These are phyloP conservation scores for Xylaria sp. DNA, from an alignment of 2,329 filamentous ascomycete species.

Conservation along the genomic window DNA sequence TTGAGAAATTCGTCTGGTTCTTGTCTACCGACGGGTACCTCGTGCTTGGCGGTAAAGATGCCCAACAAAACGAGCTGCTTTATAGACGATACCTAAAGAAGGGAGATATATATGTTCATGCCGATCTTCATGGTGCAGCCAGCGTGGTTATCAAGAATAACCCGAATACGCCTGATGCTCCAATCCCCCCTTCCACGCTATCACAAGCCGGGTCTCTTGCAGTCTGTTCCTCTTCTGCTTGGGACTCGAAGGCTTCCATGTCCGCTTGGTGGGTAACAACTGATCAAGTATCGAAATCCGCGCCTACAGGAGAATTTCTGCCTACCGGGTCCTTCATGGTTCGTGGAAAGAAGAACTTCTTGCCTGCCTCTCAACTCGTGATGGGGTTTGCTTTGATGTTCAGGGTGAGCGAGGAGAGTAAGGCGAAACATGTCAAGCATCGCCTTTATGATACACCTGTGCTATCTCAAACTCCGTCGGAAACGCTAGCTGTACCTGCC, in stretches of 20 bases:
- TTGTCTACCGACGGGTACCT: slow-evolving; percentile 95
- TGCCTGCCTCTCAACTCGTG: slow-evolving; percentile 87
- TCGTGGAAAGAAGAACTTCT: slow-evolving; percentile 87
- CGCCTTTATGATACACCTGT: slow-evolving; percentile 55
- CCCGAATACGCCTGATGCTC: slow-evolving; percentile 78
- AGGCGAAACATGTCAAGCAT: slow-evolving; percentile 82
- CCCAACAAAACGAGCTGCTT: slow-evolving; percentile 90
- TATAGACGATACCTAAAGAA: slow-evolving; percentile 87
- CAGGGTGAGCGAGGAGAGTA: slow-evolving; percentile 88
- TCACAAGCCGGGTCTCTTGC: slow-evolving; percentile 88
- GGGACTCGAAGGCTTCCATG: slow-evolving; percentile 97
- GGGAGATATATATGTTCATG: slow-evolving; percentile 92
- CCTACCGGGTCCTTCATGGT: slow-evolving; percentile 82
- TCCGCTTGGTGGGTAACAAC: slow-evolving; percentile 95
- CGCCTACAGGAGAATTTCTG: slow-evolving; percentile 82
- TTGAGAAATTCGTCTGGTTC: slow-evolving; percentile 97
- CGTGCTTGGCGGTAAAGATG: slow-evolving; percentile 88
- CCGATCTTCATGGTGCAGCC: slow-evolving; percentile 85
- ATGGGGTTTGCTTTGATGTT: slow-evolving; percentile 91
- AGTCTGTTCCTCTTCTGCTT: slow-evolving; percentile 87
- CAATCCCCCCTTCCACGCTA: slow-evolving; percentile 90
- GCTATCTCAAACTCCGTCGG: slow-evolving; percentile 26
- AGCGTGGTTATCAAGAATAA: slow-evolving; percentile 94
- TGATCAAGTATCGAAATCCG: slow-evolving; percentile 89
- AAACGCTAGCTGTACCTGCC: slow-evolving; percentile 22